These are phyloP conservation scores for Cyclotella sp. DNA, from an alignment of 108 stramenopile genomes.

Conservation along the genomic window DNA sequence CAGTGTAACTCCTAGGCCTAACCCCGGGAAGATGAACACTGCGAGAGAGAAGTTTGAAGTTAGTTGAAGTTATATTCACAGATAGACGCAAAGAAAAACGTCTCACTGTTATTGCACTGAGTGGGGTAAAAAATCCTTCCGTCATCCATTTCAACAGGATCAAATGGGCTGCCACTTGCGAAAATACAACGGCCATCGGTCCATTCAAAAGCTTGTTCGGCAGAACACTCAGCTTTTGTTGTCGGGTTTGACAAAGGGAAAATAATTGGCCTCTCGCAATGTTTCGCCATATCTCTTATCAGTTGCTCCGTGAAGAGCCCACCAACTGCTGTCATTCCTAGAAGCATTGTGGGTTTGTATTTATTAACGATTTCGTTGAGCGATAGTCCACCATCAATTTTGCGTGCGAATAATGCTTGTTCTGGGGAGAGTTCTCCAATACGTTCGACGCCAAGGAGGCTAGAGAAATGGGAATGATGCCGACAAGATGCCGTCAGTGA, in stretches of 20 bases:
- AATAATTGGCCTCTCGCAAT: slow-evolving; percentile 88
- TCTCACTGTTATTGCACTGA: slow-evolving; percentile 91
- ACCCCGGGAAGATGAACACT: slow-evolving; percentile 57
- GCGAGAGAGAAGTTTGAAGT: slow-evolving; percentile 5
- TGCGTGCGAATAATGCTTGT: slow-evolving; percentile 75
- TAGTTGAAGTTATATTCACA: background rate
- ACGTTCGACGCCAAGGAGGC: slow-evolving; percentile 74
- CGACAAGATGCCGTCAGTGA: background rate
- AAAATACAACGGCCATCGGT: slow-evolving; percentile 93
- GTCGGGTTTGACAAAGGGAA: slow-evolving; percentile 99
- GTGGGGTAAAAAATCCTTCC: slow-evolving; percentile 81
- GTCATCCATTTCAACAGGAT: slow-evolving; percentile 81
- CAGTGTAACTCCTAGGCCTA: slow-evolving; percentile 90
- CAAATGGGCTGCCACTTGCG: slow-evolving; percentile 97
- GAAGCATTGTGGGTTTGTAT: slow-evolving; percentile 90
- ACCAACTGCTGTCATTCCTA: slow-evolving; percentile 93
- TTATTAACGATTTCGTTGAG: slow-evolving; percentile 74
- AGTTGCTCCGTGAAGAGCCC: slow-evolving; percentile 80
- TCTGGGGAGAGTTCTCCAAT: slow-evolving; percentile 63
- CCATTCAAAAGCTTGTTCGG: slow-evolving; percentile 97
- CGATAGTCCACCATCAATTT: slow-evolving; percentile 69
- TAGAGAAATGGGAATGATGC: slow-evolving; percentile 8
- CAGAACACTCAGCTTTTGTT: slow-evolving; percentile 95
- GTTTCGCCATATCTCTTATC: slow-evolving; percentile 76
- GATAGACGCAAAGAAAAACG: background rate